Evolutionary conservation across 176 grass and related monocot species (phyloP), one percentile per base, ranked within the genome.

Genomic region (Oryza australiensis): DNA sequence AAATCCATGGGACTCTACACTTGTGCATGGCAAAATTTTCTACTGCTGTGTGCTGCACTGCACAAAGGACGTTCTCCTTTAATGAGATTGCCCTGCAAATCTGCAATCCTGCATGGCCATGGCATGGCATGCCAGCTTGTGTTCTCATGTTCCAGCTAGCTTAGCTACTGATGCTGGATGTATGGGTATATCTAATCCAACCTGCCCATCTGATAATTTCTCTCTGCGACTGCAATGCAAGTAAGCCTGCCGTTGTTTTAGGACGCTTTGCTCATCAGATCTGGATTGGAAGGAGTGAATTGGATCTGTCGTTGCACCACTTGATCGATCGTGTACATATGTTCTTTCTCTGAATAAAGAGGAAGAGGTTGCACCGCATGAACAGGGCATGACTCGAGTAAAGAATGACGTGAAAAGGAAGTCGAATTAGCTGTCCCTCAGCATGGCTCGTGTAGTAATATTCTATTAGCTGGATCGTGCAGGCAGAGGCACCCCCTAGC

Each of bases 241-340:
- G 16, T 7, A 18, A 53, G 16, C 43, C 13, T 14, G 41, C 12
- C 46, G 46, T n/a, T 51, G 46, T 14, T 51, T 51, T 51, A 16
- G 46, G 46, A 51, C 14, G n/a, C 15, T 51, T 51, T 16, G 20
- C 2, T 46, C 43, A 55, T 9, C 55, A 60, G 55, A 60, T 60
- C 55, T 60, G 55, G 68, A 30, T 23, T 38, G 13, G 24, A 18
- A 15, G 24, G 20, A 48, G 10, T 5, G 27, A 23, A 37, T 60
- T 41, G 55, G 74, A 76, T 63, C 74, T 59, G 73, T 49, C 59
- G 73, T 49, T 75, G 73, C 34, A 60, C 51, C 49, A 23, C 30
- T 16, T 71, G 53, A 15, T 35, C 23, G 1, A 35, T 35, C 5
- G 5, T 35, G 34, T 35, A 35, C 34, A 6, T n/a, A 3, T 60